phyloP scores from a whole-genome alignment of 192 early-diverging fungal species.

The Backusella westeae region DNA sequence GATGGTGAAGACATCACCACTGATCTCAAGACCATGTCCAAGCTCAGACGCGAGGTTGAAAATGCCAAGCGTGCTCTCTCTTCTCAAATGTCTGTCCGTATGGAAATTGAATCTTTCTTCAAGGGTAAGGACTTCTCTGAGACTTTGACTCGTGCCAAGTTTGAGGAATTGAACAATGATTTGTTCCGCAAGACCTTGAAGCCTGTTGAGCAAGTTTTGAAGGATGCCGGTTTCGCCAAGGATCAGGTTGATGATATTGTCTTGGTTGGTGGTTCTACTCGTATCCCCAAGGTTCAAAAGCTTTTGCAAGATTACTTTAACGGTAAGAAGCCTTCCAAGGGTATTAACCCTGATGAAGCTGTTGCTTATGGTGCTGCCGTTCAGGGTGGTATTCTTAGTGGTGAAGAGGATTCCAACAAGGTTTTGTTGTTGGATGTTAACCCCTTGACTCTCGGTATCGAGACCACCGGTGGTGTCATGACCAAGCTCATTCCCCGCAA shows the following conservation, averaged over 20 bases:
- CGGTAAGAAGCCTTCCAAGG: conserved; percentile 95
- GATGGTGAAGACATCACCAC: conserved; percentile 69
- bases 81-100: conserved; percentile 82
- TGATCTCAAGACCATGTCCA: conserved; percentile 84
- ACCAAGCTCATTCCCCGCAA: conserved; percentile 93
- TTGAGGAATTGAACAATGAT: conserved; percentile 89
- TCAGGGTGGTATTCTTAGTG: conserved; percentile 88
- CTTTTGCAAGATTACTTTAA: conserved; percentile 93
- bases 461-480: conserved; percentile 98
- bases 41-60: conserved; percentile 88
- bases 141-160: conserved; percentile 90
- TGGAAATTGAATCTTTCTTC: conserved; percentile 88
- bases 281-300: conserved; percentile 96
- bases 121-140: conserved; percentile 86
- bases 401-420: conserved; percentile 60
- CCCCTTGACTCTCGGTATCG: conserved; percentile 96
- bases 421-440: conserved; percentile 90
- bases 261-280: conserved; percentile 96
- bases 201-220: conserved; percentile 86
- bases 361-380: conserved; percentile 98
- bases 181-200: conserved; percentile 88
- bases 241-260: conserved; percentile 93
- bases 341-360: conserved; percentile 98
- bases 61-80: conserved; percentile 94
- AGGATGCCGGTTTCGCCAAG: conserved; percentile 87